Conservation (phyloP, 257 asterid genomes). For the Solanum piurae region DNA sequence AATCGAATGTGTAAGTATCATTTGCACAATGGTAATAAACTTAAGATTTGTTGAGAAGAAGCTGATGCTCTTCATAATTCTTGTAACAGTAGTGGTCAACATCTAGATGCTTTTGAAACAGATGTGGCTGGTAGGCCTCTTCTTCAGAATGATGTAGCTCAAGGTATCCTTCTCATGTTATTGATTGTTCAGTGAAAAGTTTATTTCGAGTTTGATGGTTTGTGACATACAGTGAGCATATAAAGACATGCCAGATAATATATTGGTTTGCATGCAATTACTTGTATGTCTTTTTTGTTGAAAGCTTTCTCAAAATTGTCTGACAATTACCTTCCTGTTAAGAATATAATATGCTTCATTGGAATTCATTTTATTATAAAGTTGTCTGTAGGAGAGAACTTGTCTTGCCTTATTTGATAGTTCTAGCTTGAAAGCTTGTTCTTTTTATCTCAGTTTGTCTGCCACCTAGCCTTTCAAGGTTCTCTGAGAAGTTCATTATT, state of each 20-base stretch:
- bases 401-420: neutral
- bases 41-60: neutral
- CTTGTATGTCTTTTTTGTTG: neutral
- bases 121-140: conserved; percentile 8
- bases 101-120: neutral
- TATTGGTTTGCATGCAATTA: neutral
- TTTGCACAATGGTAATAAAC: neutral
- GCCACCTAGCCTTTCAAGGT: neutral
- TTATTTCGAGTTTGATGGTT: neutral
- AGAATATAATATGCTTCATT: neutral
- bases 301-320: neutral
- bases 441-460: neutral
- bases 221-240: neutral
- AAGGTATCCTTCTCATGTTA: conserved; percentile 10
- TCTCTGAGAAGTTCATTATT: neutral
- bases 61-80: neutral
- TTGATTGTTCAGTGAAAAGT: neutral
- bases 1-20: neutral
- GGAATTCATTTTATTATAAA: neutral
- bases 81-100: neutral
- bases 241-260: neutral
- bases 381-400: neutral
- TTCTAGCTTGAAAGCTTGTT: neutral
- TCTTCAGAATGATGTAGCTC: conserved; percentile 1
- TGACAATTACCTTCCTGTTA: neutral